phyloP scores from a whole-genome alignment of 768 basidiomycete species.

The Amanita inopinata region DNA sequence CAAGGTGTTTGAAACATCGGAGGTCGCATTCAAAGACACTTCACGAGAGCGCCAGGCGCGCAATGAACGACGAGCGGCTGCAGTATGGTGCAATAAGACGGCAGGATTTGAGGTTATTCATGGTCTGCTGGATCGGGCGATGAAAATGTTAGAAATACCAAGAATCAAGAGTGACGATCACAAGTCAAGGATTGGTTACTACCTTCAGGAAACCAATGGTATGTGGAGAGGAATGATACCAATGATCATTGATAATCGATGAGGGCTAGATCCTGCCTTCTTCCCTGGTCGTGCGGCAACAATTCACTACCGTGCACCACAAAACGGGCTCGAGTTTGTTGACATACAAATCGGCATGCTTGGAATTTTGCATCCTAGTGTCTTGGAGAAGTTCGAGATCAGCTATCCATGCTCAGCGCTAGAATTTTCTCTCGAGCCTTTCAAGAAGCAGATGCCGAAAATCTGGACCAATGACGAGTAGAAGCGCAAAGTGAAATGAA shows the following conservation, averaged over 20 bases:
- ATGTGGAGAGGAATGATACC: conserved; percentile 20
- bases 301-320: conserved; percentile 72
- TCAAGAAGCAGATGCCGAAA: conserved; percentile 63
- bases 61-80: conserved; percentile 83
- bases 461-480: conserved; percentile 48
- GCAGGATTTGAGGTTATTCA: conserved; percentile 97
- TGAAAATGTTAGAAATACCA: conserved; percentile 93
- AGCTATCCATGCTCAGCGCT: conserved; percentile 89
- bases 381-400: conserved; percentile 90
- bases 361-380: conserved; percentile 88
- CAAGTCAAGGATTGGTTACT: conserved; percentile 70
- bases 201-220: conserved; percentile 84
- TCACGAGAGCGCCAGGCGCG: conserved; percentile 72
- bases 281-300: conserved; percentile 93
- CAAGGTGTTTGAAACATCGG: conserved; percentile 88
- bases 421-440: conserved; percentile 93
- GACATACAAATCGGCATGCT: conserved; percentile 82
- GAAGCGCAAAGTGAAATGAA: conserved; percentile 12
- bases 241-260: too few relatives aligned
- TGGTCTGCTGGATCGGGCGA: conserved; percentile 86
- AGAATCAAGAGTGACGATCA: conserved; percentile 51
- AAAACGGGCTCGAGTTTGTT: conserved; percentile 26
- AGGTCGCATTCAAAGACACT: conserved; percentile 84
- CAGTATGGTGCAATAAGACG: conserved; percentile 92
- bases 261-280: conserved; percentile 70